Evolutionary conservation across 768 basidiomycete genomes (phyloP).

Genomic region (Kwoniella dejecticola): DNA sequence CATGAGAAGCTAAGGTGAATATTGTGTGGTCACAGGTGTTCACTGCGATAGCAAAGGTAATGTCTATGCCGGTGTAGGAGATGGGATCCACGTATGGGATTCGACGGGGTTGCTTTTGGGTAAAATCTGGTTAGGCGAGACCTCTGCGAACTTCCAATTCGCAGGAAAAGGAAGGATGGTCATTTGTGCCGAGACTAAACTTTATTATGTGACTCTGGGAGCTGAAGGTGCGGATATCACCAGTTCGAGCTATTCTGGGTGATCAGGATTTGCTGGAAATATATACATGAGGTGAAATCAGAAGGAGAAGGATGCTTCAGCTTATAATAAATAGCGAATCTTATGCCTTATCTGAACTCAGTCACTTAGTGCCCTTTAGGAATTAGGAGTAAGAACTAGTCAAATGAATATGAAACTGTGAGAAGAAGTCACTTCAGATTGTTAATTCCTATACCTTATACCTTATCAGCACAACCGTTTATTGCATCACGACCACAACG

Average conservation of each 20-base stretch:
- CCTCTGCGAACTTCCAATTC: slow-evolving; percentile 51
- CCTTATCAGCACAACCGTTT: no score
- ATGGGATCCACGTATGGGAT: slow-evolving; percentile 50
- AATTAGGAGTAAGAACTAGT: no score
- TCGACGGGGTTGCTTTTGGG: slow-evolving; percentile 49
- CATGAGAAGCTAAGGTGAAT: background rate
- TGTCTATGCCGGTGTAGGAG: slow-evolving; percentile 47
- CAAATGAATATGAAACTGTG: no score
- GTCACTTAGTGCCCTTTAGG: no score
- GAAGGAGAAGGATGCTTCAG: no score
- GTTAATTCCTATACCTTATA: no score
- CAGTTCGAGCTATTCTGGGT: slow-evolving; percentile 19
- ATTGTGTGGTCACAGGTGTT: slow-evolving; percentile 25
- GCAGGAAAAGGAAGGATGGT: slow-evolving; percentile 48
- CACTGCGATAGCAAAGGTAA: slow-evolving; percentile 49
- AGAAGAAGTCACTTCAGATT: no score
- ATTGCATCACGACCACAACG: no score
- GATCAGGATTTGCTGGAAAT: background rate
- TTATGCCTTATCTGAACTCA: no score
- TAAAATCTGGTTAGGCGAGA: slow-evolving; percentile 48
- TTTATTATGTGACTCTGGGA: slow-evolving; percentile 39
- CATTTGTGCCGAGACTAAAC: slow-evolving; percentile 46
- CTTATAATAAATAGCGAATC: no score
- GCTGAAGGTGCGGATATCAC: slow-evolving; percentile 42
- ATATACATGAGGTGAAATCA: background rate